A percentile compares a stretch with the other conserved stretches of the same genome.
Conservation (phyloP, 345 rosid genomes). For the Dimocarpus longan region DNA sequence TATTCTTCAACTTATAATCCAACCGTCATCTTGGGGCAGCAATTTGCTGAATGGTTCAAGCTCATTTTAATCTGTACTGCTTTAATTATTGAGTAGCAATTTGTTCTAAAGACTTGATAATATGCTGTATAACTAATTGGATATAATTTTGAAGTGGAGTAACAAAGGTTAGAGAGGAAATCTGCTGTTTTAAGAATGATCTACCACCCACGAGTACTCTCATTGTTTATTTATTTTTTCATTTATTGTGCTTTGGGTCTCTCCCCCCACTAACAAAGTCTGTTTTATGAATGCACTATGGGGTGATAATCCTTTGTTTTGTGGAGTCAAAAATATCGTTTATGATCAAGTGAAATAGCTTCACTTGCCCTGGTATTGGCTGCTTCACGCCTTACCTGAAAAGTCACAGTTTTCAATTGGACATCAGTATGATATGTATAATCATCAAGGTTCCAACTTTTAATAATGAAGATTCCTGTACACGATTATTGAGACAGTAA, state of each 20-base stretch:
- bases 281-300: too few relatives aligned
- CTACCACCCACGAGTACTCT: background rate
- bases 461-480: too few relatives aligned
- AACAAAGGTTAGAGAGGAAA: background rate
- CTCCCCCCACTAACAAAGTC: too few relatives aligned
- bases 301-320: too few relatives aligned
- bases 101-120: background rate
- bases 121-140: background rate
- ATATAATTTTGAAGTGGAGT: slow-evolving; percentile 15
- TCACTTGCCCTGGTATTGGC: too few relatives aligned
- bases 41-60: background rate
- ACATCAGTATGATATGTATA: background rate
- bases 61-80: background rate
- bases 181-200: background rate
- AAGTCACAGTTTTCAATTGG: too few relatives aligned
- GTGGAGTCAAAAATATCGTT: too few relatives aligned
- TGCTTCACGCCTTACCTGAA: too few relatives aligned
- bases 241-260: too few relatives aligned
- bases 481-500: too few relatives aligned
- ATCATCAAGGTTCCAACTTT: background rate
- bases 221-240: background rate
- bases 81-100: slow-evolving; percentile 1
- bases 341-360: too few relatives aligned
- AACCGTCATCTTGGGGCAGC: background rate
- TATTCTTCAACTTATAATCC: background rate